A percentile compares a stretch with the other conserved stretches of the same genome.
Conservation (phyloP, 306 rosid species). For the Cucurbita moschata region DNA sequence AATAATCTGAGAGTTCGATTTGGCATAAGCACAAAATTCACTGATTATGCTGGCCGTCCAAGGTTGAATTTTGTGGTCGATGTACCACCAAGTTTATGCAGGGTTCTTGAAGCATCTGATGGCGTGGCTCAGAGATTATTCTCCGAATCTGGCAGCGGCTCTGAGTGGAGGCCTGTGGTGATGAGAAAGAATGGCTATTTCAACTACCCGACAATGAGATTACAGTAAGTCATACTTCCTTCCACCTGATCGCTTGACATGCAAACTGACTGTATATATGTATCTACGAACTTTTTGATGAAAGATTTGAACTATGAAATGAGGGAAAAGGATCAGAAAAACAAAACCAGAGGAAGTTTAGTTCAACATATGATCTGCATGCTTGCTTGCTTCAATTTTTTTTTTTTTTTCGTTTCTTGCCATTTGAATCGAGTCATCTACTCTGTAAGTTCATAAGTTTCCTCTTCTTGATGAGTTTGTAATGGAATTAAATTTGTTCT, state of each 20-base stretch:
- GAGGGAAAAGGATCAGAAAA: neutral
- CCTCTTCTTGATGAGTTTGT: neutral
- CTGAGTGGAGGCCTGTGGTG: conserved; percentile 76
- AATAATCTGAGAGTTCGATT: conserved; percentile 64
- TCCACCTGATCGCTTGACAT: neutral
- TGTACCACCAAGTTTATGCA: conserved; percentile 47
- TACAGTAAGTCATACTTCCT: conserved; percentile 58
- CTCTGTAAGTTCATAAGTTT: neutral
- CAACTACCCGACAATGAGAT: conserved; percentile 69
- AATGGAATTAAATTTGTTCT: neutral
- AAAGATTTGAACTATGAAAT: neutral
- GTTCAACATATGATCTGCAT: neutral
- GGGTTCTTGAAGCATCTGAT: conserved; percentile 72
- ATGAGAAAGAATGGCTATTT: conserved; percentile 45
- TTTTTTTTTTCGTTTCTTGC: neutral
- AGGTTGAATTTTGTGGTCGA: conserved; percentile 53
- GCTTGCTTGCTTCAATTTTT: neutral
- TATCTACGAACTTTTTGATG: neutral
- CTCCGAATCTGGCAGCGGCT: conserved; percentile 44
- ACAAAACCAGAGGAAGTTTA: neutral
- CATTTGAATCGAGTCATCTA: neutral
- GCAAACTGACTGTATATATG: neutral
- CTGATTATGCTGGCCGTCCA: conserved; percentile 64
- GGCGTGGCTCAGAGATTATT: conserved; percentile 33
- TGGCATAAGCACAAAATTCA: conserved; percentile 59